Evolutionary conservation across 257 asterid genomes (phyloP).

Genomic region (Solanum infundibuliforme): DNA sequence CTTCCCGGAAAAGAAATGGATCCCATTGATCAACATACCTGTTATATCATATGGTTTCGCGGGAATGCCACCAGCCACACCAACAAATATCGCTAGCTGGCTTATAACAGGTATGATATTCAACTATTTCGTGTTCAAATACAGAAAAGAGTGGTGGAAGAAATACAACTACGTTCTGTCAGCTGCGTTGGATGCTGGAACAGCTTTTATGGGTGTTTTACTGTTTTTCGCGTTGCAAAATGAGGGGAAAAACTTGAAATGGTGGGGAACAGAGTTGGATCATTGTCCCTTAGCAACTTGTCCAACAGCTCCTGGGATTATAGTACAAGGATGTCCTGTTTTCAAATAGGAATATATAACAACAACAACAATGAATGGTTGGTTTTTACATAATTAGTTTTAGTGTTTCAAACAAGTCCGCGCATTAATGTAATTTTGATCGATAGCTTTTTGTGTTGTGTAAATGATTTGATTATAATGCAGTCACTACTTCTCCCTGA

Average conservation of each 20-base stretch:
- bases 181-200: slow-evolving; percentile 91
- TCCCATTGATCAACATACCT: slow-evolving; percentile 71
- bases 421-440: background rate
- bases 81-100: slow-evolving; percentile 93
- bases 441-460: background rate
- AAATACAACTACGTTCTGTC: slow-evolving; percentile 79
- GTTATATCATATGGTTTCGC: slow-evolving; percentile 85
- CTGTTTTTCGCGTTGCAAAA: slow-evolving; percentile 69
- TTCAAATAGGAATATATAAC: slow-evolving; percentile 23
- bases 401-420: background rate
- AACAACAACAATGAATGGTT: background rate
- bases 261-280: slow-evolving; percentile 89
- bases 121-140: slow-evolving; percentile 78
- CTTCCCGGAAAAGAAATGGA: slow-evolving; percentile 83
- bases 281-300: slow-evolving; percentile 89
- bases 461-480: background rate
- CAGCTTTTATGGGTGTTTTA: slow-evolving; percentile 90
- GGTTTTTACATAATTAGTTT: background rate
- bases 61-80: slow-evolving; percentile 98
- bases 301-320: slow-evolving; percentile 82
- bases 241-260: slow-evolving; percentile 52
- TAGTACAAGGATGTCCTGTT: slow-evolving; percentile 68
- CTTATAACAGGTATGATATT: slow-evolving; percentile 60
- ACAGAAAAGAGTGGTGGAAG: slow-evolving; percentile 78
- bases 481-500: background rate